Conservation (phyloP, 163 green algal species). For the Scenedesmus sp. region DNA sequence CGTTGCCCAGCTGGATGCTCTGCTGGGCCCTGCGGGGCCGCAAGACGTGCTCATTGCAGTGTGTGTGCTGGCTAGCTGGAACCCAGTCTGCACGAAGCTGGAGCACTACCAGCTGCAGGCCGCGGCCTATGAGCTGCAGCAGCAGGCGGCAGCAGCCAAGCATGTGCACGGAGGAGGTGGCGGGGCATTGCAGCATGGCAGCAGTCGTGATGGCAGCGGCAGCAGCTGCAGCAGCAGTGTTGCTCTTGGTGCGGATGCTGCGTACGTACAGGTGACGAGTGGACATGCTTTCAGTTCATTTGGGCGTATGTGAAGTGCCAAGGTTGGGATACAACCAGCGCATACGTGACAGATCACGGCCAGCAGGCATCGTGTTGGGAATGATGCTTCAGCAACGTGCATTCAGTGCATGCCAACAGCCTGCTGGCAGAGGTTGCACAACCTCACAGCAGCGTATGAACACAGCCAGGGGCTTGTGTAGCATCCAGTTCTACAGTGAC, state of each 20-base stretch:
- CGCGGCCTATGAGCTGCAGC: conserved; percentile 40
- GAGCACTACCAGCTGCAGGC: conserved; percentile 54
- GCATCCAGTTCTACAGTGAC: too few relatives aligned
- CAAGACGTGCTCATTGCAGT: conserved; percentile 57
- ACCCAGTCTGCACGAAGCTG: conserved; percentile 60
- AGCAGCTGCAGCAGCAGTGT: not conserved
- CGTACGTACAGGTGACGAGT: conserved; percentile 48
- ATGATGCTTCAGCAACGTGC: too few relatives aligned
- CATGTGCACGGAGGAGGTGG: not conserved
- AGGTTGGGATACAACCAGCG: too few relatives aligned
- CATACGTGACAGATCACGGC: too few relatives aligned
- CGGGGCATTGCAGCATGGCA: not conserved
- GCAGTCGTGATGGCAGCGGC: not conserved
- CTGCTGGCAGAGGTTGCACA: too few relatives aligned
- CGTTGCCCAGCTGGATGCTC: conserved; percentile 27
- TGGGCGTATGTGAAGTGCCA: too few relatives aligned
- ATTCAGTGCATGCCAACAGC: too few relatives aligned
- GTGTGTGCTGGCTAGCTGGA: conserved; percentile 62
- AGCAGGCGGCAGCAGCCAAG: conserved; percentile 42
- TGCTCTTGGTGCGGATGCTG: conserved; percentile 27
- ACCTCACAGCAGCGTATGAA: too few relatives aligned
- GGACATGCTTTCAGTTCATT: too few relatives aligned
- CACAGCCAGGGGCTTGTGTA: too few relatives aligned
- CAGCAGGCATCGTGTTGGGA: too few relatives aligned
- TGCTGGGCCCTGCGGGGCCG: not conserved